A percentile compares a stretch with the other conserved stretches of the same genome.
Conservation (phyloP, 2,329 filamentous ascomycete species). For the Fusarium sp. region DNA sequence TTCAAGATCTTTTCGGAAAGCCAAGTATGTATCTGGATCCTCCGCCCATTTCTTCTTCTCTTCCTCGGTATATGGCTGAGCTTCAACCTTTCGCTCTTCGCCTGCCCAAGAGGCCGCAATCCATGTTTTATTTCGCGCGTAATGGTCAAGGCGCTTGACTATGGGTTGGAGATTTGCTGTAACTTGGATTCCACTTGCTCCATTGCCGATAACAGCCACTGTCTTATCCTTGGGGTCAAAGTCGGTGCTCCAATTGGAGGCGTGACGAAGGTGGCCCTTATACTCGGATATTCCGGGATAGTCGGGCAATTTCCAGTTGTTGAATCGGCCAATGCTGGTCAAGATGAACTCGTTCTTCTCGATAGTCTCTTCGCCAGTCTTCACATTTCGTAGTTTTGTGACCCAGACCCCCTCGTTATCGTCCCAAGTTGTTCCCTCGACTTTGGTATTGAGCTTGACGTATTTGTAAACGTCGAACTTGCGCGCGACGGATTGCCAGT, state of each 20-base stretch:
- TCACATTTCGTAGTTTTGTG: conserved; percentile 57
- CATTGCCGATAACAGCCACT: conserved; percentile 72
- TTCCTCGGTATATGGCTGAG: conserved; percentile 65
- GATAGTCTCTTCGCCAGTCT: conserved; percentile 51
- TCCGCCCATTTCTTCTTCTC: conserved; percentile 66
- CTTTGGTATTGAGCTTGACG: conserved; percentile 64
- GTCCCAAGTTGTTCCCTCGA: conserved; percentile 68
- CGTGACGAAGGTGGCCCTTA: conserved; percentile 67
- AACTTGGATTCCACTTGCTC: conserved; percentile 69
- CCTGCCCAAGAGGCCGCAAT: conserved; percentile 71
- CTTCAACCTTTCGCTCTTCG: conserved; percentile 63
- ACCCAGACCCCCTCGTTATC: conserved; percentile 64
- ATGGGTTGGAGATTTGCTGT: conserved; percentile 63
- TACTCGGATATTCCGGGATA: conserved; percentile 68
- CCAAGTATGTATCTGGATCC: conserved; percentile 69
- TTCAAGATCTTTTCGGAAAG: conserved; percentile 68
- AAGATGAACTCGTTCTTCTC: conserved; percentile 70
- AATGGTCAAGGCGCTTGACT: conserved; percentile 68
- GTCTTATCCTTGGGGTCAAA: conserved; percentile 62
- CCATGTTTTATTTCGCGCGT: conserved; percentile 74
- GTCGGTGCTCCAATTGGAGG: conserved; percentile 67
- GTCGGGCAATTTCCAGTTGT: conserved; percentile 71
- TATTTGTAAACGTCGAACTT: conserved; percentile 74
- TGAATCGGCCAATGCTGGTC: conserved; percentile 73
- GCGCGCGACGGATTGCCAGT: conserved; percentile 70